These are phyloP conservation scores for Penicillium corylophilum DNA, from an alignment of 2,329 filamentous ascomycete species.

Conservation along the genomic window DNA sequence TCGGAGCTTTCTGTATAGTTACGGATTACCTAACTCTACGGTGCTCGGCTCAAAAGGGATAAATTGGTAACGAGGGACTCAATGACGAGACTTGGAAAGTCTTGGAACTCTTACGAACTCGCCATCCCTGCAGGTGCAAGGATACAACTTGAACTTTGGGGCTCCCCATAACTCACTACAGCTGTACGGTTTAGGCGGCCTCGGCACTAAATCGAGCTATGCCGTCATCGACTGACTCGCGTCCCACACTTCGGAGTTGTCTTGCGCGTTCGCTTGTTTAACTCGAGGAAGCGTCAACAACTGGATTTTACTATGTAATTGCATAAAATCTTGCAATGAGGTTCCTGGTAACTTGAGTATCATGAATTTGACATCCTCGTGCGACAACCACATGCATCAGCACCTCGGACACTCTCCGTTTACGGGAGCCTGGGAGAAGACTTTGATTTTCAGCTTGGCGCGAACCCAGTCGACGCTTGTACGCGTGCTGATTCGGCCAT, in stretches of 20 bases:
- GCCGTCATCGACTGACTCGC: slow-evolving; percentile 33
- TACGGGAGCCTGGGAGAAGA: background rate
- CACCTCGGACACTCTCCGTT: slow-evolving; percentile 17
- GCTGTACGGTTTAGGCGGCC: slow-evolving; percentile 12
- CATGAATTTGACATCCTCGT: background rate
- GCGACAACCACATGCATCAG: slow-evolving; percentile 14
- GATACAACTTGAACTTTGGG: slow-evolving; percentile 3
- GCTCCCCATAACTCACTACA: slow-evolving; percentile 1
- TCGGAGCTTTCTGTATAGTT: slow-evolving; percentile 20
- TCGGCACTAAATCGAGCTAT: slow-evolving; percentile 17
- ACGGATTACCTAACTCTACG: slow-evolving; percentile 12
- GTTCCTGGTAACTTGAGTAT: background rate
- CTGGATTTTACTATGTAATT: too few species aligned
- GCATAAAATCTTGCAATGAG: background rate
- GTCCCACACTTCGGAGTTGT: slow-evolving; percentile 30
- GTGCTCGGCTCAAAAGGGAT: slow-evolving; percentile 14
- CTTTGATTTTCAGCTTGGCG: slow-evolving; percentile 22
- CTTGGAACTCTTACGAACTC: background rate
- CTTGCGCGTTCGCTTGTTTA: slow-evolving; percentile 22
- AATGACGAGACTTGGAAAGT: background rate
- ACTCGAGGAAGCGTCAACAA: background rate
- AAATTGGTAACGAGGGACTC: slow-evolving; percentile 6
- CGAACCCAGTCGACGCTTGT: slow-evolving; percentile 19
- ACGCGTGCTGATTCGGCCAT: slow-evolving; percentile 31
- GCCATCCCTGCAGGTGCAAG: slow-evolving; percentile 8